These are phyloP conservation scores for Fraxinus sp. DNA, from an alignment of 305 asterid species.

Conservation along the genomic window DNA sequence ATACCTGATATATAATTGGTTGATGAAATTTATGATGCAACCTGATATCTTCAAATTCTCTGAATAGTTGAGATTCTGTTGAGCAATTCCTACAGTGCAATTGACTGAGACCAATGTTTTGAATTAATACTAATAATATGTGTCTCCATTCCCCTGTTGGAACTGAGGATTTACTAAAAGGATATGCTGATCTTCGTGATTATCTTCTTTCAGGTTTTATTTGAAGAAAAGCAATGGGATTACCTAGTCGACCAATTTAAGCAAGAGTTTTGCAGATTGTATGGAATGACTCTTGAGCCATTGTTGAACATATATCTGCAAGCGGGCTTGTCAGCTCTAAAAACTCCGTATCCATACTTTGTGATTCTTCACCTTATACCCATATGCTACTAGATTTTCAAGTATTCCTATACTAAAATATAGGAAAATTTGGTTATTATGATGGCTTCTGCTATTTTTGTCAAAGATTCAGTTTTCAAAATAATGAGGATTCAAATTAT, in stretches of 20 bases:
- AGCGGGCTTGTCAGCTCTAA: slow-evolving; percentile 91
- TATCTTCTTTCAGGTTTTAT: slow-evolving; percentile 61
- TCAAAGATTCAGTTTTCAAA: background rate
- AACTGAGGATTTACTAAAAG: slow-evolving; percentile 3
- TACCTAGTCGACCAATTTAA: slow-evolving; percentile 83
- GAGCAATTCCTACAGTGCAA: background rate
- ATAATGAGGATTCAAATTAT: background rate
- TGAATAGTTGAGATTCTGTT: slow-evolving; percentile 6
- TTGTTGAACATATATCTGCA: slow-evolving; percentile 83
- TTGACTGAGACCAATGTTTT: slow-evolving; percentile 8
- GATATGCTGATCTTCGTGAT: background rate
- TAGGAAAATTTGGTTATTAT: background rate
- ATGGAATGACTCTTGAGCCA: slow-evolving; percentile 96
- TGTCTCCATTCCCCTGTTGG: background rate
- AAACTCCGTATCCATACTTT: slow-evolving; percentile 89
- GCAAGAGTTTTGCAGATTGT: slow-evolving; percentile 92
- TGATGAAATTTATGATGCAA: background rate
- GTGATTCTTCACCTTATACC: background rate
- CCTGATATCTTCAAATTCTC: background rate
- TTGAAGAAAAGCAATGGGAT: slow-evolving; percentile 90
- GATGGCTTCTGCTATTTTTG: background rate
- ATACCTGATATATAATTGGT: background rate
- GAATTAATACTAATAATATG: background rate
- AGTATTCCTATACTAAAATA: slow-evolving; percentile 9
- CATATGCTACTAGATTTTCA: background rate